Evolutionary conservation across 768 basidiomycete genomes (phyloP).

Genomic region (Fistulinella prunicolor): DNA sequence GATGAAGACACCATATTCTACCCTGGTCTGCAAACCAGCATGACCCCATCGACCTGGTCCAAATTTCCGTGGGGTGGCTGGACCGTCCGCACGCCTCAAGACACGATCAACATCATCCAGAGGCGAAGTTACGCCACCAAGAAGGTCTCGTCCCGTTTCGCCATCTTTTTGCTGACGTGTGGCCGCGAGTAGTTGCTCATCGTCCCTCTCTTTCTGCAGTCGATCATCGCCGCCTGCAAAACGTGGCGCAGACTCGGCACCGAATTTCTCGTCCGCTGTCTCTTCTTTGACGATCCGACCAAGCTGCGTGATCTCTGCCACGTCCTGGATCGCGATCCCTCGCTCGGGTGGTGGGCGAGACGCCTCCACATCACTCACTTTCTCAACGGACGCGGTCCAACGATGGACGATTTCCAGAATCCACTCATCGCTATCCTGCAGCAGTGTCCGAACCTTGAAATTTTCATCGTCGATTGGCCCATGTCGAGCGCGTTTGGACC

Average conservation of each 20-base stretch:
- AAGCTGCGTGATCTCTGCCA: constrained; percentile 51
- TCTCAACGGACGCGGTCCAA: constrained; percentile 38
- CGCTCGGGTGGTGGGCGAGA: constrained; percentile 68
- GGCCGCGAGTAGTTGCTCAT: neutral
- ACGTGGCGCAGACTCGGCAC: constrained; percentile 59
- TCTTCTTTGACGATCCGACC: constrained; percentile 62
- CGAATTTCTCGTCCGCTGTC: constrained; percentile 65
- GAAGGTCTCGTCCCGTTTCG: constrained; percentile 42
- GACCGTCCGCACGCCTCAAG: constrained; percentile 57
- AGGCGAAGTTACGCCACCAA: constrained; percentile 61
- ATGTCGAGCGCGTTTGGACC: constrained; percentile 57
- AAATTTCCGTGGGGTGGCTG: constrained; percentile 47
- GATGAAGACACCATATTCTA: constrained; percentile 70
- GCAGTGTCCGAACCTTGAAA: constrained; percentile 70
- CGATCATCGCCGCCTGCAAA: constrained; percentile 66
- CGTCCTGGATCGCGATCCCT: constrained; percentile 49
- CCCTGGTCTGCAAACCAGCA: constrained; percentile 54
- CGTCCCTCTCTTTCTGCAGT: constrained; percentile 34
- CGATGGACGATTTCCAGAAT: constrained; percentile 48
- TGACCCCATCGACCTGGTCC: constrained; percentile 67
- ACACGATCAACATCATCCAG: constrained; percentile 57
- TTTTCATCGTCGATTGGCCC: constrained; percentile 68
- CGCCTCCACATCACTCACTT: constrained; percentile 68
- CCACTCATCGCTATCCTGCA: constrained; percentile 57
- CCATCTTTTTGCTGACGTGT: neutral